These are phyloP conservation scores for Diphasiastrum complanatum DNA, from an alignment of 83 land plant genomes.

Conservation along the genomic window DNA sequence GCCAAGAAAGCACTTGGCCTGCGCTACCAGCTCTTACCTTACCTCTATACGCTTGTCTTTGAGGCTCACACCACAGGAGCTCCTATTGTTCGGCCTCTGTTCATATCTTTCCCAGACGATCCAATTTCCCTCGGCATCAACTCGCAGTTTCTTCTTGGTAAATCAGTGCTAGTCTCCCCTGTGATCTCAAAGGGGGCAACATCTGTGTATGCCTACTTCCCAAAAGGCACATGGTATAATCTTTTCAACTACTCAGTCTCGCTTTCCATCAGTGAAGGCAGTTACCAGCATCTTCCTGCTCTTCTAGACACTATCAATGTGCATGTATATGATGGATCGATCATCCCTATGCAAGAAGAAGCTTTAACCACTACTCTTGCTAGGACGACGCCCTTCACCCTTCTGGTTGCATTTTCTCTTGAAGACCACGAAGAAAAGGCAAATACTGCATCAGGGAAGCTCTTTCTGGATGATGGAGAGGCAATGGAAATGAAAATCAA, in stretches of 20 bases:
- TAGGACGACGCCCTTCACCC: constrained; percentile 58
- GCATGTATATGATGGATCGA: constrained; percentile 50
- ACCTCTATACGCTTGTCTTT: constrained; percentile 57
- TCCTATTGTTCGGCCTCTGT: constrained; percentile 74
- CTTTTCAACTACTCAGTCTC: constrained; percentile 48
- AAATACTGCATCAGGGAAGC: constrained; percentile 39
- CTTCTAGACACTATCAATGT: constrained; percentile 59
- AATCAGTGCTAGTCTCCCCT: constrained; percentile 58
- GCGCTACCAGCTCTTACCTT: constrained; percentile 67
- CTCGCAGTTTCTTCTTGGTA: constrained; percentile 66
- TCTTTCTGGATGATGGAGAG: constrained; percentile 63
- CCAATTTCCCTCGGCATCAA: constrained; percentile 32
- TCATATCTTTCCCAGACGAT: constrained; percentile 61
- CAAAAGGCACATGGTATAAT: constrained; percentile 71
- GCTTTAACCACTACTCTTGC: constrained; percentile 45
- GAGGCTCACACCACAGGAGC: constrained; percentile 65
- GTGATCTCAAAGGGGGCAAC: constrained; percentile 42
- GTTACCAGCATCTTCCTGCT: constrained; percentile 44
- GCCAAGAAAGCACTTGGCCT: constrained; percentile 61
- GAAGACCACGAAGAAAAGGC: constrained; percentile 36
- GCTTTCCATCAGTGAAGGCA: constrained; percentile 25
- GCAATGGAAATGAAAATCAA: constrained; percentile 56
- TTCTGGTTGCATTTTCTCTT: constrained; percentile 44
- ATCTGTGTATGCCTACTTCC: constrained; percentile 58
- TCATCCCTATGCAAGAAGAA: constrained; percentile 62